A percentile compares a stretch with the other conserved stretches of the same genome.
Conservation (phyloP, 208 protist species). For the Crithidia brevicula region DNA sequence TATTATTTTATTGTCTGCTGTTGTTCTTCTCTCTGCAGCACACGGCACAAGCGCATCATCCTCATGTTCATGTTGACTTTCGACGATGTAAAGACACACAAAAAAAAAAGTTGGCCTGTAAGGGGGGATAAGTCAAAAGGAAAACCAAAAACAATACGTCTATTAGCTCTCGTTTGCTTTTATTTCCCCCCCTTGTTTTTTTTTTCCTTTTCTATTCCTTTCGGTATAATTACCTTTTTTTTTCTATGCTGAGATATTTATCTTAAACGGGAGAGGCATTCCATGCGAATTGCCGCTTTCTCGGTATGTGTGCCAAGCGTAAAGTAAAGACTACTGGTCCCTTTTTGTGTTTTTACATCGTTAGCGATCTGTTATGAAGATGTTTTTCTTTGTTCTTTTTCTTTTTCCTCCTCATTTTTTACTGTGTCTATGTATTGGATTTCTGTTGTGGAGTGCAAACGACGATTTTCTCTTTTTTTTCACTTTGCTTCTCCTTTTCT, state of each 20-base stretch:
- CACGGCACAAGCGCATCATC: too few relatives aligned
- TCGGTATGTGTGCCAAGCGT: background rate
- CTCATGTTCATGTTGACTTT: too few relatives aligned
- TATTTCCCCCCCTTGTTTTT: too few relatives aligned
- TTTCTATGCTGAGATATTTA: conserved; percentile 11
- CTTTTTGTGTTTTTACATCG: background rate
- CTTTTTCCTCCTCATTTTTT: background rate
- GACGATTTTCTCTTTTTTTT: background rate
- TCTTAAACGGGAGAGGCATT: background rate
- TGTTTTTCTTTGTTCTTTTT: background rate
- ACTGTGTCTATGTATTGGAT: background rate
- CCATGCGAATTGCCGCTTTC: conserved; percentile 7
- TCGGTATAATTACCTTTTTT: background rate
- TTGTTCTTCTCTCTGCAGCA: too few relatives aligned
- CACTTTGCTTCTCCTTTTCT: too few relatives aligned
- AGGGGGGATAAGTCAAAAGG: too few relatives aligned
- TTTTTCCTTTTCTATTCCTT: conserved; percentile 15
- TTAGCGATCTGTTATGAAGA: background rate
- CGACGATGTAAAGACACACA: too few relatives aligned
- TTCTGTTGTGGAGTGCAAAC: background rate
- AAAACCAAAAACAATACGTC: too few relatives aligned
- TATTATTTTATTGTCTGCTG: too few relatives aligned
- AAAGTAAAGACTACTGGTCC: background rate
- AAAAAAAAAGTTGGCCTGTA: too few relatives aligned
- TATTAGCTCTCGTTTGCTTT: too few relatives aligned